phyloP scores from a whole-genome alignment of 2,329 filamentous ascomycete genomes.

The Macrophomina tecta region DNA sequence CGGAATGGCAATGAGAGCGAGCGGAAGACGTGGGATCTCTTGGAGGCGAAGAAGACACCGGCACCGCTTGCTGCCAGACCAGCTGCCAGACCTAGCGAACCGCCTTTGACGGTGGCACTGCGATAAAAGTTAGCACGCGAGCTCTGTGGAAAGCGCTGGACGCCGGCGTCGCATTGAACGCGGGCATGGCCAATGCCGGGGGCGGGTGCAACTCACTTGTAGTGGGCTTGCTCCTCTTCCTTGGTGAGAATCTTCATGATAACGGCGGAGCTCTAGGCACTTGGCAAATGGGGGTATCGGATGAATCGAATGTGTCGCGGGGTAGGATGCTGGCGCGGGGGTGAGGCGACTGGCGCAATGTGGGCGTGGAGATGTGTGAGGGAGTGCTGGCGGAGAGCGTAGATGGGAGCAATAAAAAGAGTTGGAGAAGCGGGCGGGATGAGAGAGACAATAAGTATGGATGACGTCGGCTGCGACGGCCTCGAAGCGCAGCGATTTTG shows the following conservation, averaged over 20 bases:
- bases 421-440: not conserved
- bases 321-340: not conserved
- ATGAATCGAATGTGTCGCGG: not conserved
- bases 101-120: constrained; percentile 78
- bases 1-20: constrained; percentile 87
- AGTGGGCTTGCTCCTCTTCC: constrained; percentile 89
- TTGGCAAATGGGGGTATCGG: not conserved
- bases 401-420: not conserved
- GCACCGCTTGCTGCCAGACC: constrained; percentile 71
- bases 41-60: constrained; percentile 71
- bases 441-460: constrained; percentile 1
- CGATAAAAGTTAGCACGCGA: constrained; percentile 25
- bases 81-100: constrained; percentile 71
- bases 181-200: constrained; percentile 8
- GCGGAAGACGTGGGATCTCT: constrained; percentile 78
- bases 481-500: not conserved
- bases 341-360: not conserved
- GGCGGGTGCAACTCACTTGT: constrained; percentile 58
- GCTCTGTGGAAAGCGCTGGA: not conserved
- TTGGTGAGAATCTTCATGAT: constrained; percentile 94
- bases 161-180: no score
- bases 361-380: not conserved
- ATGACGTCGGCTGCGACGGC: constrained; percentile 14
- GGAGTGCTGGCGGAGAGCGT: not conserved
- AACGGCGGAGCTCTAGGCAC: constrained; percentile 27